Base-by-base conservation (phyloP, 2,329 filamentous ascomycete species). In the Monosporascus ibericus region DNA sequence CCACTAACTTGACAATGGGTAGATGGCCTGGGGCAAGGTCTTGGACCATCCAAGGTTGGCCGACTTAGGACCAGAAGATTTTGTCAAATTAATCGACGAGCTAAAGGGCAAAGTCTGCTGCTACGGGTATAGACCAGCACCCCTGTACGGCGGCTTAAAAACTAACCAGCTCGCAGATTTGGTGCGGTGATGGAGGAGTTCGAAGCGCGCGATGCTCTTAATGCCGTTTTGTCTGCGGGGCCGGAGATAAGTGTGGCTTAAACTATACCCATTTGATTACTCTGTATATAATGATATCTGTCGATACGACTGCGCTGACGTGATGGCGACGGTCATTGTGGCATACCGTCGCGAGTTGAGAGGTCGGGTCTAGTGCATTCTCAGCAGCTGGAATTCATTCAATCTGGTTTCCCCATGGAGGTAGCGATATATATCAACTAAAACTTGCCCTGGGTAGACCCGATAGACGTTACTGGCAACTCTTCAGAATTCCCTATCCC, bases 1-100 rank as follows among this genome's bases (percentile, higher is more conserved):
- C 15, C 20, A 24, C 42, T 46, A 46, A 30, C 24, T 27, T n/a
- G 9, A 14, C 42, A 5, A 34, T 46, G 24, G 4, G 7, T 27
- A 46, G 42, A 95, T 95, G 90, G 92, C 92, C 0, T 92, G 94
- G 84, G 87, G 90, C 48, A 87, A 89, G 72, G 79, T 97, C 48
- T 75, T 90, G 56, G 79, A 77, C 46, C 86, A 94, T 69, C 82
- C 87, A 38, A 77, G 86, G 56, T 84, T 92, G 57, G 66, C 67
- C 5, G 82, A 87, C 59, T 72, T 96, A 58, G 82, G 75, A 17
- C 70, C 73, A 49, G 78, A 82, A 39, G 90, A 96, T 64, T 83
- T 96, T 60, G 76, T 80, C 60, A 79, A 75, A 56, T 76, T 96
- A 59, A 84, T 87, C 48, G 84, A 85, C 48, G 88, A 90, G 53